These are phyloP conservation scores for Telopea speciosissima DNA, from an alignment of 177 flowering plant genomes.

Conservation along the genomic window DNA sequence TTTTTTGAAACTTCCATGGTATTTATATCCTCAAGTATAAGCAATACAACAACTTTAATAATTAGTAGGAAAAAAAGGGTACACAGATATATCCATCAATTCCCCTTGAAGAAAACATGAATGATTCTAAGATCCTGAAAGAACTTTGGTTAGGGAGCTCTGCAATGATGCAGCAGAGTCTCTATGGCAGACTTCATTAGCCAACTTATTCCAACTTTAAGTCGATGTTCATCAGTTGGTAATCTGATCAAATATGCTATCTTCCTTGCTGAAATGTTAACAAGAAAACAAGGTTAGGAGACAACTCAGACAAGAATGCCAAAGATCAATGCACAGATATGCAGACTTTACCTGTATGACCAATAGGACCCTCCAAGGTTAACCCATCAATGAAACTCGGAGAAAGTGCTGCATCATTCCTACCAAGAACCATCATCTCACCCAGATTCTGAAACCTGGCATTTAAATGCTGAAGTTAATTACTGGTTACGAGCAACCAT, in stretches of 20 bases:
- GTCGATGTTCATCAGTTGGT: constrained; percentile 84
- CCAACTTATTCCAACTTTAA: constrained; percentile 92
- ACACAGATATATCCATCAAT: neutral
- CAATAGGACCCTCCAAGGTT: constrained; percentile 83
- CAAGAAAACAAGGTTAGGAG: neutral
- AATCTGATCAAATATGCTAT: constrained; percentile 72
- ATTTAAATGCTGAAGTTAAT: constrained; percentile 4
- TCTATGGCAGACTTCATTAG: constrained; percentile 79
- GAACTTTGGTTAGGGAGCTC: constrained; percentile 45
- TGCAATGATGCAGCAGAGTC: constrained; percentile 68
- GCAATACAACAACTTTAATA: too few relatives aligned
- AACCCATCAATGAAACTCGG: constrained; percentile 88
- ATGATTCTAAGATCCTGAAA: constrained; percentile 36
- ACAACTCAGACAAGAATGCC: neutral
- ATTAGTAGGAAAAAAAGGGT: neutral
- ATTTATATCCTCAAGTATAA: neutral
- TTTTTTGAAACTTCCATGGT: too few relatives aligned
- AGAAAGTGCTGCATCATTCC: constrained; percentile 76
- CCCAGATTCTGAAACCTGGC: constrained; percentile 85
- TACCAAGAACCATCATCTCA: constrained; percentile 93
- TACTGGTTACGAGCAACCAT: neutral
- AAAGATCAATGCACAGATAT: neutral
- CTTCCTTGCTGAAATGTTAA: constrained; percentile 65
- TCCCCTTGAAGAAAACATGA: neutral
- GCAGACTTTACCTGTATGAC: constrained; percentile 56